Conservation (phyloP, 768 basidiomycete species). For the Pholiota conissans region DNA sequence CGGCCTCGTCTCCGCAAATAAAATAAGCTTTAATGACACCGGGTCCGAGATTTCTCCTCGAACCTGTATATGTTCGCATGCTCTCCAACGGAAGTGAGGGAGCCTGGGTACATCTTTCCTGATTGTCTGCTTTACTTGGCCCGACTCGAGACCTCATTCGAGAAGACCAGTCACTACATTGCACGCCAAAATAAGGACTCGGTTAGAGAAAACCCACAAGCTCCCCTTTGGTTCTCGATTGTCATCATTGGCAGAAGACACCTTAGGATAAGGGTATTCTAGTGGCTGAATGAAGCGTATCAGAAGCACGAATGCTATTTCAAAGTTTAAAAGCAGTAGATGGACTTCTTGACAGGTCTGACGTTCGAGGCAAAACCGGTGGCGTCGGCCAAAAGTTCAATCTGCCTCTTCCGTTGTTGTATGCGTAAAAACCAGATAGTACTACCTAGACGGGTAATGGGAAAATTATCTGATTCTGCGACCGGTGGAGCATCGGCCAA, state of each 20-base stretch:
- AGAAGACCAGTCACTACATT: neutral
- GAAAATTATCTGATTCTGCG: conserved; percentile 8
- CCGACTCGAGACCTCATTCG: conserved; percentile 11
- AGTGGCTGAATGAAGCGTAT: neutral
- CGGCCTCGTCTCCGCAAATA: neutral
- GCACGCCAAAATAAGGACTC: neutral
- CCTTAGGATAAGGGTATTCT: neutral
- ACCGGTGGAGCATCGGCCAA: conserved; percentile 15
- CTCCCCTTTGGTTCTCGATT: neutral
- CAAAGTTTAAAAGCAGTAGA: conserved; percentile 3
- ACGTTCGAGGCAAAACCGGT: neutral
- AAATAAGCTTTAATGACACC: conserved; percentile 9
- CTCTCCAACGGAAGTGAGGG: conserved; percentile 9
- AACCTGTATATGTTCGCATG: conserved; percentile 9
- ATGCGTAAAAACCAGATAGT: conserved; percentile 2
- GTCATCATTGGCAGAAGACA: neutral
- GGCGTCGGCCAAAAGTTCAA: neutral
- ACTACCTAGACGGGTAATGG: neutral
- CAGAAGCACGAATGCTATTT: neutral
- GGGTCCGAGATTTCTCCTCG: conserved; percentile 16
- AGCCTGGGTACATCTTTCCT: conserved; percentile 17
- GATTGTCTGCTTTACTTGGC: conserved; percentile 6
- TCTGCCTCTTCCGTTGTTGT: conserved; percentile 1
- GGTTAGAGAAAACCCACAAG: neutral
- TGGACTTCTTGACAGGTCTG: conserved; percentile 7